Conservation (phyloP, 768 basidiomycete species). For the Leccinum fibrillosum region DNA sequence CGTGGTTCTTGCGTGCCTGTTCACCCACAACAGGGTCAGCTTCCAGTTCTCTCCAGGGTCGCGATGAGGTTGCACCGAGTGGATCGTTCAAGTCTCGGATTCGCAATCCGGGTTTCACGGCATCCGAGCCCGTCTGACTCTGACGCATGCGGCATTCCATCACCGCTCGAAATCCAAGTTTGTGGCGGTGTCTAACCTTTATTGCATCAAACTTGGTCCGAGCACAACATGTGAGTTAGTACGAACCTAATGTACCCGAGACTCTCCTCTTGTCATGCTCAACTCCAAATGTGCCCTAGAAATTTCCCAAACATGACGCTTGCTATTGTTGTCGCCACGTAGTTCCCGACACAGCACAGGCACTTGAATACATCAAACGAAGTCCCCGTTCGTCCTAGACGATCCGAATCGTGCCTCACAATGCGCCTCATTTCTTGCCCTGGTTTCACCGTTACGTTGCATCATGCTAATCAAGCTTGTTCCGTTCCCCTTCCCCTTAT, state of each 20-base stretch:
- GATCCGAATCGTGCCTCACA: neutral
- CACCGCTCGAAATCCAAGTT: neutral
- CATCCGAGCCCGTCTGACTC: neutral
- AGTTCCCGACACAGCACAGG: neutral
- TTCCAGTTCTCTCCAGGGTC: slow-evolving; percentile 12
- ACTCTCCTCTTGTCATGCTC: slow-evolving; percentile 15
- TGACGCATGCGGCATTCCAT: neutral
- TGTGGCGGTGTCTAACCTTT: slow-evolving; percentile 11
- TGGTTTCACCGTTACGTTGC: slow-evolving; percentile 15
- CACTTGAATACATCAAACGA: neutral
- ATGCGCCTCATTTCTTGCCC: slow-evolving; percentile 4
- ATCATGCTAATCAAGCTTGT: neutral
- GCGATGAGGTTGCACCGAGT: slow-evolving; percentile 11
- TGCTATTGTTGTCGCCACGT: slow-evolving; percentile 7
- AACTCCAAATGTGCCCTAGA: neutral
- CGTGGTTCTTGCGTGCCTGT: slow-evolving; percentile 23
- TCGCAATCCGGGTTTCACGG: slow-evolving; percentile 11
- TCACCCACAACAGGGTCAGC: slow-evolving; percentile 16
- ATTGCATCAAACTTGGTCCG: slow-evolving; percentile 1
- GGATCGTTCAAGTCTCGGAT: slow-evolving; percentile 10
- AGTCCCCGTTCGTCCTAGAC: neutral
- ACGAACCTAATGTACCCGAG: slow-evolving; percentile 11
- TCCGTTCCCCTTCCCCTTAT: slow-evolving; percentile 4
- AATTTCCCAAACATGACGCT: slow-evolving; percentile 4
- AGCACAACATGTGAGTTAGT: slow-evolving; percentile 1